Percentiles rank a stretch among this genome's conserved stretches.
These are phyloP conservation scores for Lipomyces mesembrius DNA, from an alignment of 805 yeast genomes.

Conservation along the genomic window DNA sequence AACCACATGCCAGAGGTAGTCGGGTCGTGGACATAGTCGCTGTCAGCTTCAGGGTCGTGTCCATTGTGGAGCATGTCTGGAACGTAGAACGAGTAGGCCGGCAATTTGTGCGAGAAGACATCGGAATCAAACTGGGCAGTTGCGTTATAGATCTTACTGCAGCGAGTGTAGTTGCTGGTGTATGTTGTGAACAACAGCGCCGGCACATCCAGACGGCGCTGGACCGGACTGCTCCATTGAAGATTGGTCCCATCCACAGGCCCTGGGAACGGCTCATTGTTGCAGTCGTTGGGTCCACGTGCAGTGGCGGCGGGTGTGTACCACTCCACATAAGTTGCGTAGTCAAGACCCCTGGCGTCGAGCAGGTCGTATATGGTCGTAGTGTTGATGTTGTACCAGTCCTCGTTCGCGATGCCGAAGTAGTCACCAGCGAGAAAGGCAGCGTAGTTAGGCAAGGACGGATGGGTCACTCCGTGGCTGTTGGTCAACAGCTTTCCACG, in stretches of 20 bases:
- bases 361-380: background rate
- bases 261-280: background rate
- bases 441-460: background rate
- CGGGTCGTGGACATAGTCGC: background rate
- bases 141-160: background rate
- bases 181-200: background rate
- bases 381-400: background rate
- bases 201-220: background rate
- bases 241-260: background rate
- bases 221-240: background rate
- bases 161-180: background rate
- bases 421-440: background rate
- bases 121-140: background rate
- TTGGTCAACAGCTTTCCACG: background rate
- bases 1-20: background rate
- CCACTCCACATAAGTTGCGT: background rate
- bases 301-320: background rate
- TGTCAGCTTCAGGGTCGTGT: background rate
- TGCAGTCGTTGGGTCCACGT: constrained; percentile 1
- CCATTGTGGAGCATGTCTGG: constrained; percentile 1
- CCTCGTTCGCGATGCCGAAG: background rate
- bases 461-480: background rate
- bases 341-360: background rate
- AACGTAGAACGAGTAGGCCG: background rate
- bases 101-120: background rate